Base-by-base conservation (phyloP, 129 eudicot species). In the Ambrosia artemisiifolia region DNA sequence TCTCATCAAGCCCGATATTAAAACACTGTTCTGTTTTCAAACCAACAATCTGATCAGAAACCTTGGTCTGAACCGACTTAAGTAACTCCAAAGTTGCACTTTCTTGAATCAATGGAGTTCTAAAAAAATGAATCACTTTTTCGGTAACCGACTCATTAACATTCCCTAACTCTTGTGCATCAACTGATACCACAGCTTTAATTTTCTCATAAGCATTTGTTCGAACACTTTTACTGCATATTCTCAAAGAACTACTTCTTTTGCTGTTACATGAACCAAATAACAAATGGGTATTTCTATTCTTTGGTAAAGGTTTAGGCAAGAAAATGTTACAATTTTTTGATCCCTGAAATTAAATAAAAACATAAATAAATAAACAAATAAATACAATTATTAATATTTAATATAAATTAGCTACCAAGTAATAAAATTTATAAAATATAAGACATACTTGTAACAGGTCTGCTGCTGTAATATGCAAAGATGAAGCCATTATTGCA, bases 11-110 rank as follows among this genome's bases (percentile, higher is more conserved):
- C 77, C 98, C 98, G 53, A 93, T 73, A 69, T 89, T 93, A 63
- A 82, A 93, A 75, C 96, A 93, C 66, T 93, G 96, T 55, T 93
- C 98, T 0, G 95, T 93, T 67, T 82, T 82, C 81, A 93, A 54
- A 35, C 91, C 98, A 7, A 84, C 71, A 11, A 93, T 84, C 49
- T 85, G 90, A 32, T 67, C 84, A 0, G 98, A 90, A 4, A 93
- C 67, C 72, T 90, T 93, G 2, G 87, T 63, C 73, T 87, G 98
- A 79, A 87, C 76, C 16, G 75, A 72, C 71, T 79, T 87, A 4
- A 93, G 87, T 9, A 93, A 81, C 79, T 93, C 96, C 49, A 78
- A 76, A 19, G 77, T 75, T 2, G 92, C 96, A 75, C 84, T 87
- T 20, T 87, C 98, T 74, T 85, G 98, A 32, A 93, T 65, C 35